phyloP scores from a whole-genome alignment of 495 filamentous ascomycete species.

The Aspergillus ellipticus region DNA sequence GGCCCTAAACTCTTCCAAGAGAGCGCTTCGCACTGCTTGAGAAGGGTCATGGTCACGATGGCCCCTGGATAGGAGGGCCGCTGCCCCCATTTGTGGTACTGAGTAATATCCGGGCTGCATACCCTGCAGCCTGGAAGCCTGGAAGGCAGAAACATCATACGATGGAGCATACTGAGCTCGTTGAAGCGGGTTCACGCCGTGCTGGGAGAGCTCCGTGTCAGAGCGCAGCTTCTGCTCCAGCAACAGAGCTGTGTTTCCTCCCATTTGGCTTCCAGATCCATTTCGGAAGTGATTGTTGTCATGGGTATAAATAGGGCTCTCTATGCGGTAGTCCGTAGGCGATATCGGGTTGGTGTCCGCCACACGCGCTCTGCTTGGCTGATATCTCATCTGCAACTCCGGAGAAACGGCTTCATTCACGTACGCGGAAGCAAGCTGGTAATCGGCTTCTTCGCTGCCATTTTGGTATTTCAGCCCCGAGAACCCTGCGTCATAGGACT shows the following conservation, averaged over 20 bases:
- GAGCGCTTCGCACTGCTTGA: constrained; percentile 62
- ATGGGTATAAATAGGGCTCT: constrained; percentile 55
- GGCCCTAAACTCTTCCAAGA: constrained; percentile 76
- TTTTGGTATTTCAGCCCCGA: constrained; percentile 31
- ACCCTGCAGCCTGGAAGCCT: constrained; percentile 31
- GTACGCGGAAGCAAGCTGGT: constrained; percentile 25
- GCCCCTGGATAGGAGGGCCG: constrained; percentile 43
- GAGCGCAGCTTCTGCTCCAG: constrained; percentile 49
- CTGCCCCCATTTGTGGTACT: constrained; percentile 22
- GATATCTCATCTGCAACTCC: constrained; percentile 33
- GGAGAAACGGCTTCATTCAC: constrained; percentile 20
- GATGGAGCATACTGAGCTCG: constrained; percentile 36
- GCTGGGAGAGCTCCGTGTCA: constrained; percentile 44
- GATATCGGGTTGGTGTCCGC: constrained; percentile 40
- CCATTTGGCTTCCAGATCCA: constrained; percentile 32
- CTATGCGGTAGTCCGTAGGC: constrained; percentile 54
- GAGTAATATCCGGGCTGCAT: constrained; percentile 33
- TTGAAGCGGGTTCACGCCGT: constrained; percentile 31
- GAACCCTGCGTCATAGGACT: constrained; percentile 32
- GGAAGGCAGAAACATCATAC: constrained; percentile 38
- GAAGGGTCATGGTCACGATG: constrained; percentile 63
- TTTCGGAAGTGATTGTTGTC: constrained; percentile 49
- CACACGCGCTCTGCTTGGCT: constrained; percentile 20
- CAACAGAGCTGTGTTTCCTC: constrained; percentile 36
- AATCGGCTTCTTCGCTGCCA: constrained; percentile 24